phyloP scores from a whole-genome alignment of 2,329 filamentous ascomycete genomes.

The Chaetomiaceae sp. region DNA sequence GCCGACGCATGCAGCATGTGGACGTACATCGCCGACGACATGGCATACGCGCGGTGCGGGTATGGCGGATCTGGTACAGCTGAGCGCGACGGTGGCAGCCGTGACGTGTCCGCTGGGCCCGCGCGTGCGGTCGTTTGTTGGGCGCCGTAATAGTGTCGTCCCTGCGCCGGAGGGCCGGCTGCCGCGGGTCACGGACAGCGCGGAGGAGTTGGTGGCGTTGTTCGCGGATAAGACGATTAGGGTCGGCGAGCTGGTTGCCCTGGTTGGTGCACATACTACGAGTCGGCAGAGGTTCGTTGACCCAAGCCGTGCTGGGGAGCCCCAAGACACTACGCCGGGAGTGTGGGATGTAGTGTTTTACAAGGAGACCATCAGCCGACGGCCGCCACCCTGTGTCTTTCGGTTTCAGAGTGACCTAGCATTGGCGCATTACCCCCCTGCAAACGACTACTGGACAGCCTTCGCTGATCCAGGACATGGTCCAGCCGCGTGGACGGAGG shows the following conservation, averaged over 20 bases:
- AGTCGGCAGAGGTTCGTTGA: constrained; percentile 7
- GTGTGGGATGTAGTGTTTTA: constrained; percentile 10
- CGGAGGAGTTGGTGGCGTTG: constrained; percentile 4
- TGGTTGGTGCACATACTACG: constrained; percentile 11
- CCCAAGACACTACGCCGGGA: constrained; percentile 12
- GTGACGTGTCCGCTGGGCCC: constrained; percentile 12
- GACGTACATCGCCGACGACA: constrained; percentile 9
- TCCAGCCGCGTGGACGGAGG: constrained; percentile 2
- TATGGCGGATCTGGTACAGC: constrained; percentile 14
- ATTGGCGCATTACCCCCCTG: background rate
- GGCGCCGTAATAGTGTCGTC: constrained; percentile 1
- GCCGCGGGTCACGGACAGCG: background rate
- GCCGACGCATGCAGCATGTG: constrained; percentile 10
- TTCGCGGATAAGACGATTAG: constrained; percentile 11
- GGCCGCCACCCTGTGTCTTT: constrained; percentile 1
- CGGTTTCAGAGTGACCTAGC: constrained; percentile 8
- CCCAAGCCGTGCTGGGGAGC: background rate
- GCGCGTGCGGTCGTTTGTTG: constrained; percentile 9
- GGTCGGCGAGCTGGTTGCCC: constrained; percentile 7
- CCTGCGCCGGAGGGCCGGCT: constrained; percentile 1
- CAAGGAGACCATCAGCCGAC: constrained; percentile 2
- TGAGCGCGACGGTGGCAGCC: constrained; percentile 7
- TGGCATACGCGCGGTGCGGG: constrained; percentile 1
- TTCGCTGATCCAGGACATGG: background rate
- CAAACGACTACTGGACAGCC: background rate